phyloP scores from a whole-genome alignment of 768 basidiomycete genomes.

The Stropharia rugosoannulata region DNA sequence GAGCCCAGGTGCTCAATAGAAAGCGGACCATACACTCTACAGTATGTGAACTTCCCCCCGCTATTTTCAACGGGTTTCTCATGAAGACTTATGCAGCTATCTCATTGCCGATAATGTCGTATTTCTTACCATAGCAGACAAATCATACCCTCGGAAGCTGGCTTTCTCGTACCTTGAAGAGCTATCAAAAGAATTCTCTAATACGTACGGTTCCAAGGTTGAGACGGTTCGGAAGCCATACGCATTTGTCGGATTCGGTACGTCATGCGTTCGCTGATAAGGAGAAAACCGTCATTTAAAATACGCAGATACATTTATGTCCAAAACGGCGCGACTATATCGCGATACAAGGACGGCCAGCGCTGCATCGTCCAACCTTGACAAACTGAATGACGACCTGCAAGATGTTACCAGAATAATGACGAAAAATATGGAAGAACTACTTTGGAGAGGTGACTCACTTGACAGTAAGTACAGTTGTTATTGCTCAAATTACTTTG shows the following conservation, averaged over 20 bases:
- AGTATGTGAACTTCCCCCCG: constrained; percentile 54
- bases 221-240: constrained; percentile 95
- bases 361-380: constrained; percentile 69
- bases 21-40: constrained; percentile 91
- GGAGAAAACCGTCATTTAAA: neutral
- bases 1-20: constrained; percentile 98
- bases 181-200: constrained; percentile 92
- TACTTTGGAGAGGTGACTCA: constrained; percentile 97
- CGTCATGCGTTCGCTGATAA: constrained; percentile 25
- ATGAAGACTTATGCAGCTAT: constrained; percentile 58
- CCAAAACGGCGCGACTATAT: constrained; percentile 94
- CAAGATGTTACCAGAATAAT: constrained; percentile 99
- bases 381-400: constrained; percentile 91
- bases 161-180: constrained; percentile 98
- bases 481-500: neutral
- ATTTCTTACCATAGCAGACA: constrained; percentile 93
- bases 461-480: constrained; percentile 74
- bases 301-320: constrained; percentile 92
- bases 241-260: constrained; percentile 97
- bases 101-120: constrained; percentile 93
- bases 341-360: constrained; percentile 87
- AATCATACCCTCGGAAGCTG: constrained; percentile 94
- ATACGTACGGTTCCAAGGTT: constrained; percentile 90
- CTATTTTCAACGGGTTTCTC: neutral
- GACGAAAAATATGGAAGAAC: constrained; percentile 99